Conservation (phyloP, 1,139 yeast species). For the Nadsonia commutata region DNA sequence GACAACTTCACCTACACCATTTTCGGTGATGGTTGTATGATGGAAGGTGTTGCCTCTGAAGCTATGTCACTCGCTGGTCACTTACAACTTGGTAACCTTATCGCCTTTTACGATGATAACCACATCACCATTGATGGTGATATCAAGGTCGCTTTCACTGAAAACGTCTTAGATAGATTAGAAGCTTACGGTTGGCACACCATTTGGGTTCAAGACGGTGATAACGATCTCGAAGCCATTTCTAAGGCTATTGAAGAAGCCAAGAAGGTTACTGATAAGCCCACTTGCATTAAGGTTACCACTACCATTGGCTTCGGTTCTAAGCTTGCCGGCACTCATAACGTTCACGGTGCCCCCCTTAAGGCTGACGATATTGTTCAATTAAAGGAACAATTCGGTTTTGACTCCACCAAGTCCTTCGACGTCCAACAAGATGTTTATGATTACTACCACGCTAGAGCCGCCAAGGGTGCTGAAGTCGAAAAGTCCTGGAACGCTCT, state of each 20-base stretch:
- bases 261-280: slow-evolving; percentile 46
- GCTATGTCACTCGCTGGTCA: slow-evolving; percentile 95
- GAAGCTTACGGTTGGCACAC: slow-evolving; percentile 95
- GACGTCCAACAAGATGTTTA: slow-evolving; percentile 74
- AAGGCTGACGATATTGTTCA: slow-evolving; percentile 87
- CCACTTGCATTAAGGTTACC: slow-evolving; percentile 76
- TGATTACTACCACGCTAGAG: slow-evolving; percentile 47
- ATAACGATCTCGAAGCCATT: slow-evolving; percentile 62
- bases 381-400: slow-evolving; percentile 73
- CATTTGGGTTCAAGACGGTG: slow-evolving; percentile 63
- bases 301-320: slow-evolving; percentile 97
- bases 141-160: slow-evolving; percentile 85
- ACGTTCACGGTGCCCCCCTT: slow-evolving; percentile 95
- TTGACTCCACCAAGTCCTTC: slow-evolving; percentile 74
- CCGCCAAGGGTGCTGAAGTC: slow-evolving; percentile 44
- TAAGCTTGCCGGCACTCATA: slow-evolving; percentile 67
- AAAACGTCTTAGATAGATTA: slow-evolving; percentile 76
- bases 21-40: slow-evolving; percentile 96
- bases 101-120: slow-evolving; percentile 96
- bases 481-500: slow-evolving; percentile 64
- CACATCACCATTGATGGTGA: slow-evolving; percentile 94
- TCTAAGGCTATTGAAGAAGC: slow-evolving; percentile 49
- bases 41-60: slow-evolving; percentile 97
- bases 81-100: slow-evolving; percentile 82
- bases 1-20: slow-evolving; percentile 68